phyloP scores from a whole-genome alignment of 805 yeast genomes.

The Teunomyces funiuensis region DNA sequence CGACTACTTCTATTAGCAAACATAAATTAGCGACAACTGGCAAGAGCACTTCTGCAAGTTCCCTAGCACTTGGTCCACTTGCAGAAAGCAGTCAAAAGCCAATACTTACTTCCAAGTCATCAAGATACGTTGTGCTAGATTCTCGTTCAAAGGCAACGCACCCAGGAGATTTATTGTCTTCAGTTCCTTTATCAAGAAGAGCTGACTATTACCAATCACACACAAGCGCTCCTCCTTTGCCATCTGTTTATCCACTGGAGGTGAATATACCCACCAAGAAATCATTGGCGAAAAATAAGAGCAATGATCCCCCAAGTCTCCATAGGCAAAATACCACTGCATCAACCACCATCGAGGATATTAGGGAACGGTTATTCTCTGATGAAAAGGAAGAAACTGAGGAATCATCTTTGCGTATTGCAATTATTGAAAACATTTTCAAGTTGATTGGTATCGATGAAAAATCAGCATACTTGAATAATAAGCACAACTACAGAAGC shows the following conservation, averaged over 20 bases:
- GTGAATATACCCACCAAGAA: slow-evolving; percentile 5
- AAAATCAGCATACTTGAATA: slow-evolving; percentile 7
- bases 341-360: slow-evolving; percentile 8
- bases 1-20: not conserved
- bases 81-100: not conserved
- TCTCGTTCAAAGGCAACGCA: slow-evolving; percentile 56
- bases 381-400: slow-evolving; percentile 67
- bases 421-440: slow-evolving; percentile 71
- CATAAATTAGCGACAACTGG: not conserved
- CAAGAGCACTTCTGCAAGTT: not conserved
- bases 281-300: slow-evolving; percentile 1
- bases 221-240: slow-evolving; percentile 8
- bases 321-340: not conserved
- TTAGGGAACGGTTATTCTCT: slow-evolving; percentile 44
- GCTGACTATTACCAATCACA: slow-evolving; percentile 26
- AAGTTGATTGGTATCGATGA: slow-evolving; percentile 60
- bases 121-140: slow-evolving; percentile 46
- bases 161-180: slow-evolving; percentile 84
- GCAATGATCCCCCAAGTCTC: slow-evolving; percentile 1
- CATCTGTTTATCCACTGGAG: slow-evolving; percentile 7
- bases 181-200: slow-evolving; percentile 65
- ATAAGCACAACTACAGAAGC: not conserved
- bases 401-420: slow-evolving; percentile 60
- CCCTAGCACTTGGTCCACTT: slow-evolving; percentile 1
- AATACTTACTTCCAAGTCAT: slow-evolving; percentile 11